Base-by-base conservation (phyloP, 2,329 filamentous ascomycete genomes). In the Pseudogymnoascus sp. region DNA sequence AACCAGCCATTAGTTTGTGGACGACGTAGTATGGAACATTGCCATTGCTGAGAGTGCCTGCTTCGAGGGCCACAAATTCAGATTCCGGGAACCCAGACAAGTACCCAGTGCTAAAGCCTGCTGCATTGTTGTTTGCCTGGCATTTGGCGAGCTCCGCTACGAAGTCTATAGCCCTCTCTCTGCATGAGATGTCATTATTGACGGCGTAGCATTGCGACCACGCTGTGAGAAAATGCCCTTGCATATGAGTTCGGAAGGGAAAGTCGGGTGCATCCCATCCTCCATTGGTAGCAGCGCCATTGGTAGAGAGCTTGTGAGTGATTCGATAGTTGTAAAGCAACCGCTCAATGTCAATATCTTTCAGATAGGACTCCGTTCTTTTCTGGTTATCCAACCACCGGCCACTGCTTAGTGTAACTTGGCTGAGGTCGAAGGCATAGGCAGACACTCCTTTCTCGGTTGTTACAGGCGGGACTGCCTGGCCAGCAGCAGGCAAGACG, bases 251-350 rank as follows among this genome's bases (percentile, higher is more conserved):
- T 12, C 81, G 76, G 68, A 84, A 84, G 0, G 81, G 81, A 50
- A 84, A 83, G 56, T 78, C 73, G 0, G 81, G 81, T 1, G 78
- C 78, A 69, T 84, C 81, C 81, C 81, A 83, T 2, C 81, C 81
- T 1, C 79, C 79, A 59, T 81, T 80, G 5, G 74, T 59, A 1
- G 71, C 65, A 1, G 80, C 81, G 1, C 78, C 78, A 2, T 78
- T 74, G 7, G 80, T 82, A 2, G 76, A 77, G 0, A 82, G 67
- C 16, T 75, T 72, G 63, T 82, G 80, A 56, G 75, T 82, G 31
- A 71, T 66, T 16, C 80, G 75, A 70, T 82, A 82, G 67, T 77
- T 76, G 70, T 82, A 82, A 18, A 56, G 50, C 50, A 16, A 82
- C 75, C 80, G 75, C 16, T 82, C 76, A 0, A 77, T 66, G 61